These are phyloP conservation scores for Pseudonitzschia delicatissima DNA, from an alignment of 108 stramenopile species.

Conservation along the genomic window DNA sequence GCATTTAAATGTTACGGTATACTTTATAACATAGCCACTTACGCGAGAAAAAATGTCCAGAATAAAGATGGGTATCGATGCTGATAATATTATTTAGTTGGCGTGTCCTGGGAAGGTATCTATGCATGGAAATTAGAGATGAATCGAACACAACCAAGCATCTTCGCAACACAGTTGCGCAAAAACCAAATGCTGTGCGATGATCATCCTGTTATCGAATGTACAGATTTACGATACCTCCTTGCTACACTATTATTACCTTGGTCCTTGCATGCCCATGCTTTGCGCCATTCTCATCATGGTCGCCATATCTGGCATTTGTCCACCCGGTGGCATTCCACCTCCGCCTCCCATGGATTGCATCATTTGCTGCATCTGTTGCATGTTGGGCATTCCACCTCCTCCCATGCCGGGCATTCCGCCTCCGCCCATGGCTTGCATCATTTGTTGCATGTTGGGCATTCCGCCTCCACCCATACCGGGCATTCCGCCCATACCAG, in stretches of 20 bases:
- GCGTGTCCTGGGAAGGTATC: background rate
- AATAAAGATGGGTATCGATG: no score
- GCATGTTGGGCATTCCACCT: no score
- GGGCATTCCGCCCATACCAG: constrained; percentile 57
- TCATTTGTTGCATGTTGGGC: constrained; percentile 27
- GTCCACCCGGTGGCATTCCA: constrained; percentile 4
- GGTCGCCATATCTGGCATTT: constrained; percentile 39
- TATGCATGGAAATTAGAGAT: no score
- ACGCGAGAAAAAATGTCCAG: no score
- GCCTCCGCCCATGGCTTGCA: constrained; percentile 34
- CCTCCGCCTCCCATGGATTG: constrained; percentile 20
- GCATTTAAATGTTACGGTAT: no score
- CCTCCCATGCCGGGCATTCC: constrained; percentile 47
- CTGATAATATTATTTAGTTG: background rate
- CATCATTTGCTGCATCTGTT: constrained; percentile 33
- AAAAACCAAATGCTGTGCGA: background rate
- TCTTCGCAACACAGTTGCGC: no score
- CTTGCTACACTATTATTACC: constrained; percentile 77
- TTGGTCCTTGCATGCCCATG: constrained; percentile 46
- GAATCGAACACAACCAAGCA: no score
- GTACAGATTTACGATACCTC: background rate
- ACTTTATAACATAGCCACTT: no score
- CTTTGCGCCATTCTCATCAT: constrained; percentile 46
- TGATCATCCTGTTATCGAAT: background rate
- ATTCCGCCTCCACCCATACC: constrained; percentile 32